Evolutionary conservation across 1,284 basidiomycete genomes (phyloP).

Genomic region (Puccinia polysora): DNA sequence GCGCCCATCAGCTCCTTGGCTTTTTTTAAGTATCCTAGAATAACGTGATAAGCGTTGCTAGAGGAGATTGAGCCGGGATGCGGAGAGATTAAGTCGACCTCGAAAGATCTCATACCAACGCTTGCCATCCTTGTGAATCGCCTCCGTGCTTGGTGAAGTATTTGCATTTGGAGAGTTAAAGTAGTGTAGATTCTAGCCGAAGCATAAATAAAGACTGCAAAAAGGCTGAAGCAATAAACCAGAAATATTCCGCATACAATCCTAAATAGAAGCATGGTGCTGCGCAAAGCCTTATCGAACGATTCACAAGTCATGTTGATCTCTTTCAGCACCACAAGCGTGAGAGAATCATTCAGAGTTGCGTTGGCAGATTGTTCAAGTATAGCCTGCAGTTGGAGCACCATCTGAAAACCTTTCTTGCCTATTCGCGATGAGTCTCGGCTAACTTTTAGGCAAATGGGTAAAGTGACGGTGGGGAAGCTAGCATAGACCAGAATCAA

Average conservation of each 20-base stretch:
- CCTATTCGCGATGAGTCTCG: not conserved
- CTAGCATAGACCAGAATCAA: constrained; percentile 4
- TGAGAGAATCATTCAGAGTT: not conserved
- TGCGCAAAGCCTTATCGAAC: not conserved
- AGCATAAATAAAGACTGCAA: constrained; percentile 3
- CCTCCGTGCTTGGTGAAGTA: constrained; percentile 12
- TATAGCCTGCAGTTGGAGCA: not conserved
- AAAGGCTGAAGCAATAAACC: not conserved
- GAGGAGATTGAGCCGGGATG: not conserved
- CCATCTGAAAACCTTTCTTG: not conserved
- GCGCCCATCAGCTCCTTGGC: not conserved
- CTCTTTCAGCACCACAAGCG: not conserved
- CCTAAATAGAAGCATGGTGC: constrained; percentile 4
- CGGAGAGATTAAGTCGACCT: not conserved
- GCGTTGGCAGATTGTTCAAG: not conserved
- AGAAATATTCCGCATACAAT: constrained; percentile 6
- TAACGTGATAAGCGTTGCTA: not conserved
- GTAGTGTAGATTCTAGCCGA: constrained; percentile 10
- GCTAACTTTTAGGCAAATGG: not conserved
- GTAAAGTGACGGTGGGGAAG: constrained; percentile 2
- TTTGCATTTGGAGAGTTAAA: constrained; percentile 4
- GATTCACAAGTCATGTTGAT: not conserved
- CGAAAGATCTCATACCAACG: constrained; percentile 3
- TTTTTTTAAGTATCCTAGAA: not conserved
- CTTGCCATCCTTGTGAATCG: constrained; percentile 19